These are phyloP conservation scores for Geotrichum australiense DNA, from an alignment of 1,139 yeast genomes.

Conservation along the genomic window DNA sequence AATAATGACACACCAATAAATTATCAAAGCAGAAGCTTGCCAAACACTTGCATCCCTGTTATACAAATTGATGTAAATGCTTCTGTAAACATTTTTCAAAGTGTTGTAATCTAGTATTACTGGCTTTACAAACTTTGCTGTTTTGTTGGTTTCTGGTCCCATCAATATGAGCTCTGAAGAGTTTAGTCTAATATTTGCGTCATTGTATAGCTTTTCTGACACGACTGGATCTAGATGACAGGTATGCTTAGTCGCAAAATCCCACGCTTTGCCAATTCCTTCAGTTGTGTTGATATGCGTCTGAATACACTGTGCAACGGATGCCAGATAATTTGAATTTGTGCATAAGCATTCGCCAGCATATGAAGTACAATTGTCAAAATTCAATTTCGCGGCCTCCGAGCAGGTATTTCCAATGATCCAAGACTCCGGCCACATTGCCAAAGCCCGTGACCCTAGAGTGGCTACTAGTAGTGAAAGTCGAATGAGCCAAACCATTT, in stretches of 20 bases:
- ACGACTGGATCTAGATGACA: constrained; percentile 24
- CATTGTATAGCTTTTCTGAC: constrained; percentile 24
- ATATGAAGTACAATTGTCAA: constrained; percentile 28
- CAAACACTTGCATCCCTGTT: constrained; percentile 32
- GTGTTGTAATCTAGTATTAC: constrained; percentile 9
- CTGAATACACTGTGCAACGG: constrained; percentile 30
- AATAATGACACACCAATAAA: constrained; percentile 34
- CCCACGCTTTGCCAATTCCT: constrained; percentile 27
- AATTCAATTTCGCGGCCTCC: constrained; percentile 25
- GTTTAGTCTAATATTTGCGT: constrained; percentile 20
- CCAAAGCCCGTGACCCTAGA: constrained; percentile 12
- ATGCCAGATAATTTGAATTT: constrained; percentile 27
- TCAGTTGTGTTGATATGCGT: constrained; percentile 17
- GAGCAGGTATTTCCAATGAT: constrained; percentile 32
- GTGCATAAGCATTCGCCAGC: constrained; percentile 32
- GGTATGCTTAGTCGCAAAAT: constrained; percentile 25
- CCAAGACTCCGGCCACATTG: constrained; percentile 33
- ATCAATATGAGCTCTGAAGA: constrained; percentile 18
- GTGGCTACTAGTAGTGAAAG: not conserved
- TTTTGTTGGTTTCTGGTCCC: constrained; percentile 8
- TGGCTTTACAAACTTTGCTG: constrained; percentile 13
- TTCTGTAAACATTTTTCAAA: constrained; percentile 12
- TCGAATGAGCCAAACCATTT: not conserved
- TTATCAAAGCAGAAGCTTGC: constrained; percentile 32
- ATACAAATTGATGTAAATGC: constrained; percentile 24